Evolutionary conservation across 108 stramenopile species (phyloP).

Genomic region (Stephanodiscus triporus): DNA sequence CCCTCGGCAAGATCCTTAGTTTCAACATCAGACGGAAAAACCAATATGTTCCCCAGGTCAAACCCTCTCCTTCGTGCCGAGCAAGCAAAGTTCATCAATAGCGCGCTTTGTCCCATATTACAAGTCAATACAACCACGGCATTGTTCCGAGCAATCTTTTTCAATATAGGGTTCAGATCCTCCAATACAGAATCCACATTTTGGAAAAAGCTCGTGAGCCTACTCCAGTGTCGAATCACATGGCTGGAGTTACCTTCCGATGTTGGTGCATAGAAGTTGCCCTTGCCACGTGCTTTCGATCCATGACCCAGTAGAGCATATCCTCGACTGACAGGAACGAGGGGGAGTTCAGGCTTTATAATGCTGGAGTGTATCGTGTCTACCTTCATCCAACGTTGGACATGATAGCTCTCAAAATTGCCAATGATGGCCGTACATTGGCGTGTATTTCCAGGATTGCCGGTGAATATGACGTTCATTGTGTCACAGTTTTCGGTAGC

Average conservation of each 20-base stretch:
- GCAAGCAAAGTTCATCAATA: constrained; percentile 65
- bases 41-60: constrained; percentile 60
- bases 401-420: constrained; percentile 79
- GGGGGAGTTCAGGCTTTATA: constrained; percentile 44
- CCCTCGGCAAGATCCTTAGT: constrained; percentile 73
- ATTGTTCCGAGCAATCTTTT: constrained; percentile 54
- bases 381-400: constrained; percentile 75
- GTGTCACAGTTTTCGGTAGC: constrained; percentile 74
- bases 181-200: constrained; percentile 47
- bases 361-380: constrained; percentile 11
- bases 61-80: constrained; percentile 55
- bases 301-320: constrained; percentile 1
- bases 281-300: neutral
- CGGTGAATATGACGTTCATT: constrained; percentile 69
- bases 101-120: constrained; percentile 53
- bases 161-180: constrained; percentile 48
- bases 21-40: constrained; percentile 81
- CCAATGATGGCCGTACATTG: constrained; percentile 78
- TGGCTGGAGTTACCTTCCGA: constrained; percentile 26
- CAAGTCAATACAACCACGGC: constrained; percentile 57
- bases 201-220: constrained; percentile 51
- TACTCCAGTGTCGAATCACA: constrained; percentile 48
- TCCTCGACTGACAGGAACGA: constrained; percentile 56
- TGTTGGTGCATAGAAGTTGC: neutral
- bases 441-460: constrained; percentile 30